These are phyloP conservation scores for Fomitopsis serialis DNA, from an alignment of 768 basidiomycete genomes.

Conservation along the genomic window DNA sequence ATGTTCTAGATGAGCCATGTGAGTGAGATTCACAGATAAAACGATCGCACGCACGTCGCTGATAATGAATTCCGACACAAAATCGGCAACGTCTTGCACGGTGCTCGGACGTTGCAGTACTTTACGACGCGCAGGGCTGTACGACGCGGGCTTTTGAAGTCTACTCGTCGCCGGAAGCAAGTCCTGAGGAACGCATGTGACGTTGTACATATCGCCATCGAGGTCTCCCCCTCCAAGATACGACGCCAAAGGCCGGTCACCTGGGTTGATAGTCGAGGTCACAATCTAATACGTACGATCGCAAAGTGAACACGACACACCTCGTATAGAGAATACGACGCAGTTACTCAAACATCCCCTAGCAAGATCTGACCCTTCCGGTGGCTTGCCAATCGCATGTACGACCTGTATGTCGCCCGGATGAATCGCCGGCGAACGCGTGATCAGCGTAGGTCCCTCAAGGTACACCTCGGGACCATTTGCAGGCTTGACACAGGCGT, in stretches of 20 bases:
- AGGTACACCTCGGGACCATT: conserved; percentile 39
- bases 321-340: conserved; percentile 58
- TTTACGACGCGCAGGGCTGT: too few species aligned
- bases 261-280: too few species aligned
- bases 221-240: conserved; percentile 66
- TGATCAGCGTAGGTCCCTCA: conserved; percentile 49
- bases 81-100: too few species aligned
- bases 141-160: conserved; percentile 34
- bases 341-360: conserved; percentile 51
- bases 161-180: conserved; percentile 18
- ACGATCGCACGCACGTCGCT: too few species aligned
- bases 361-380: conserved; percentile 44
- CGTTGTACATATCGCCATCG: conserved; percentile 36
- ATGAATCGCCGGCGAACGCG: conserved; percentile 63
- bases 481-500: conserved; percentile 46
- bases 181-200: conserved; percentile 13
- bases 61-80: too few species aligned
- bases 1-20: too few species aligned
- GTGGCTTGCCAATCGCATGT: conserved; percentile 52
- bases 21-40: too few species aligned
- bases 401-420: conserved; percentile 61
- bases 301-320: conserved; percentile 34
- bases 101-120: too few species aligned
- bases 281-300: too few species aligned
- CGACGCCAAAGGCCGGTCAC: conserved; percentile 53